These are phyloP conservation scores for Naganishia antarctica DNA, from an alignment of 768 basidiomycete species.

Conservation along the genomic window DNA sequence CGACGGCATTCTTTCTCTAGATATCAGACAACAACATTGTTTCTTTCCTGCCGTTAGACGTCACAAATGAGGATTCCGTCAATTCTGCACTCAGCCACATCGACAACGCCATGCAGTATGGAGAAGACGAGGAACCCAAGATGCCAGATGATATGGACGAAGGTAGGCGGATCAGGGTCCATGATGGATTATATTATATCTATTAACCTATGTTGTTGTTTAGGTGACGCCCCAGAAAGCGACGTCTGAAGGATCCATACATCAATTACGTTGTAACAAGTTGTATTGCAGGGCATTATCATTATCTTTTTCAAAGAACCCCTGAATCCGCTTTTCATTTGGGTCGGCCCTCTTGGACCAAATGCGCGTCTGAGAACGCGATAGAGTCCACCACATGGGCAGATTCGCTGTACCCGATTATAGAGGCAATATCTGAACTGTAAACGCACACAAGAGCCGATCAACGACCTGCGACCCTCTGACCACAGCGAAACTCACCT, in stretches of 20 bases:
- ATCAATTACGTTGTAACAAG: conserved; percentile 4
- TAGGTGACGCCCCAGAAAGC: not conserved
- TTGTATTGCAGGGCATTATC: conserved; percentile 8
- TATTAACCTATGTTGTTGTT: not conserved
- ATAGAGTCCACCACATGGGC: conserved; percentile 97
- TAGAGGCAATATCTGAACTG: conserved; percentile 71
- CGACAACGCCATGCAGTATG: conserved; percentile 97
- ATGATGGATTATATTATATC: not conserved
- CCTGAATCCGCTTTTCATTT: not conserved
- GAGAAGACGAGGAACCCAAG: conserved; percentile 95
- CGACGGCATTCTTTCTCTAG: conserved; percentile 52
- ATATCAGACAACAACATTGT: conserved; percentile 98
- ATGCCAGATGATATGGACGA: conserved; percentile 94
- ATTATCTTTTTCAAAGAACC: too few species aligned
- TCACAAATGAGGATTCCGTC: conserved; percentile 81
- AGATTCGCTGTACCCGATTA: conserved; percentile 89
- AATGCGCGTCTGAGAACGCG: conserved; percentile 55
- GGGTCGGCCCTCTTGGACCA: conserved; percentile 11
- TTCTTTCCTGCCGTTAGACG: conserved; percentile 89
- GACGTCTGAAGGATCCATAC: not conserved
- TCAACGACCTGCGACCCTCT: conserved; percentile 27
- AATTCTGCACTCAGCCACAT: conserved; percentile 89
- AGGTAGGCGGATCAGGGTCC: conserved; percentile 33
- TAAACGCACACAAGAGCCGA: conserved; percentile 26
- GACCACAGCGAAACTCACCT: conserved; percentile 75